A percentile compares a stretch with the other conserved stretches of the same genome.
Evolutionary conservation across 1,139 yeast genomes (phyloP).

Genomic region (Saccharomycopsis phalli): DNA sequence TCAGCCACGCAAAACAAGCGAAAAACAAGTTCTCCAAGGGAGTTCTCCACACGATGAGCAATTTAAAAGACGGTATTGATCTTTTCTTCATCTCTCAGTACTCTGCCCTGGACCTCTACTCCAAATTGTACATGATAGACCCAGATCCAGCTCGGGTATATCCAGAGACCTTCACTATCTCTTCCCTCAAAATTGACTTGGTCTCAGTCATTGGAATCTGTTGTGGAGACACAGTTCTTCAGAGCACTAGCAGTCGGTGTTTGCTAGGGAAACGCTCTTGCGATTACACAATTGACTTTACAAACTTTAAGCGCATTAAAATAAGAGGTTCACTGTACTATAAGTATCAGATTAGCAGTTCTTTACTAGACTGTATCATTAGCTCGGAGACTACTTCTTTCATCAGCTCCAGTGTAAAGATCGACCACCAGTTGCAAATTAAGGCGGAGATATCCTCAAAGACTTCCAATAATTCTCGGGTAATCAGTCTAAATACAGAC

Average conservation of each 20-base stretch:
- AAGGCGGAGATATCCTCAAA: slow-evolving; percentile 8
- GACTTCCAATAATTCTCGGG: not conserved
- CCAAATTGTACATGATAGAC: slow-evolving; percentile 11
- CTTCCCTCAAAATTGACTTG: slow-evolving; percentile 11
- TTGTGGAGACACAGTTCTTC: slow-evolving; percentile 13
- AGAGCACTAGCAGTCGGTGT: slow-evolving; percentile 1
- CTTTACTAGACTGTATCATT: slow-evolving; percentile 9
- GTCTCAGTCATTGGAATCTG: slow-evolving; percentile 8
- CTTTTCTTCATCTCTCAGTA: slow-evolving; percentile 8
- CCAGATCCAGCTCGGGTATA: not conserved
- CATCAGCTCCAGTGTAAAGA: slow-evolving; percentile 15
- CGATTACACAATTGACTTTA: slow-evolving; percentile 7
- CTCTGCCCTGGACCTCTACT: slow-evolving; percentile 15
- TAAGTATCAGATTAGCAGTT: slow-evolving; percentile 10
- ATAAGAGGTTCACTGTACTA: slow-evolving; percentile 8
- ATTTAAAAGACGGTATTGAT: slow-evolving; percentile 7
- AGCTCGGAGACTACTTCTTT: slow-evolving; percentile 12
- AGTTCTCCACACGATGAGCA: slow-evolving; percentile 10
- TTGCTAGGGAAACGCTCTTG: slow-evolving; percentile 8
- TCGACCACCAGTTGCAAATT: slow-evolving; percentile 16
- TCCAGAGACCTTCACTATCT: slow-evolving; percentile 8
- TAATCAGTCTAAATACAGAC: slow-evolving; percentile 8
- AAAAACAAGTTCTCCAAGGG: slow-evolving; percentile 15
- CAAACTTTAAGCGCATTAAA: slow-evolving; percentile 12
- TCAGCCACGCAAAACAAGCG: slow-evolving; percentile 12